Percentiles rank a stretch among this genome's conserved stretches.
Conservation (phyloP, 169 alveolate species). For the Theileria sp. region DNA sequence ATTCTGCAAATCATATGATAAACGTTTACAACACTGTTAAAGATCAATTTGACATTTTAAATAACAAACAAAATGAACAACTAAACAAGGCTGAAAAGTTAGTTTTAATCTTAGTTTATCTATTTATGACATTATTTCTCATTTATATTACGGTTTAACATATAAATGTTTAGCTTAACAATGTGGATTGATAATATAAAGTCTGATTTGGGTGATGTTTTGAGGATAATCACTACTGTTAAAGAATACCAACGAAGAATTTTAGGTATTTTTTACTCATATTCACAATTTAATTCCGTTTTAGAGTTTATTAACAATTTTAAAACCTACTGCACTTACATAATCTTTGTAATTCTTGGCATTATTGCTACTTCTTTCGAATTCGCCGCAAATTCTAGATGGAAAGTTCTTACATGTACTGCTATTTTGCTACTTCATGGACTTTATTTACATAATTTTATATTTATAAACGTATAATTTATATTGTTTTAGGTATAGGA, state of each 20-base stretch:
- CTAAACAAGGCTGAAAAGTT: conserved; percentile 47
- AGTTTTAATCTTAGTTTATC: conserved; percentile 10
- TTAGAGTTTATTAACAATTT: conserved; percentile 52
- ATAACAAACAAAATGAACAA: conserved; percentile 38
- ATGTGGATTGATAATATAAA: conserved; percentile 49
- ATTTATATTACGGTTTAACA: neutral
- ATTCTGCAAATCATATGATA: conserved; percentile 38
- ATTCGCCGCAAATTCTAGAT: conserved; percentile 27
- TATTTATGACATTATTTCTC: neutral
- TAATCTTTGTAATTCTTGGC: conserved; percentile 26
- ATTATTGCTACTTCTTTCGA: conserved; percentile 46
- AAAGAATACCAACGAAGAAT: conserved; percentile 38
- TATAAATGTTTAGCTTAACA: conserved; percentile 14
- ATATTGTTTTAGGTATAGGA: conserved; percentile 18
- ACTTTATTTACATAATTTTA: neutral
- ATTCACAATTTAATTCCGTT: neutral
- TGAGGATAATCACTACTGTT: conserved; percentile 20
- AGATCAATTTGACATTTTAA: conserved; percentile 22
- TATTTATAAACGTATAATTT: neutral
- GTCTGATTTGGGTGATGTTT: conserved; percentile 29
- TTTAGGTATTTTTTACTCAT: conserved; percentile 20
- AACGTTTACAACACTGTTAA: conserved; percentile 27
- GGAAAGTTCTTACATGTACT: conserved; percentile 2
- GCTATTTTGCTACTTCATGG: neutral
- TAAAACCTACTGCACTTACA: conserved; percentile 37